Evolutionary conservation across 768 basidiomycete species (phyloP), one percentile per base, ranked within the genome.

Genomic region (Lactarius akahatsu): DNA sequence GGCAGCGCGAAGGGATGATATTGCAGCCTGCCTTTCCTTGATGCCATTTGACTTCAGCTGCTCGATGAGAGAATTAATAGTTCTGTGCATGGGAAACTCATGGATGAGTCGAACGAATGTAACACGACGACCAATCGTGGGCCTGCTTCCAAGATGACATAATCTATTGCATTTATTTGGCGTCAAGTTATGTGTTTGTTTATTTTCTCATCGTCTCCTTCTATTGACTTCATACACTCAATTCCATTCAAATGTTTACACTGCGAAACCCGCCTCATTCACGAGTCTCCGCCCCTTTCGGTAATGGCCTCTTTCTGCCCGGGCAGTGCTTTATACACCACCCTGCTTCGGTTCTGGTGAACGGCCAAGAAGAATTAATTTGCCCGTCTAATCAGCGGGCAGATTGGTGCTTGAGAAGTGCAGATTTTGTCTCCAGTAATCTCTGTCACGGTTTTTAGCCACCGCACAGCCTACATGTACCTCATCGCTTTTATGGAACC

Each of bases 11-110:
- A 91, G 78, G 20, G 79, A 71, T 9, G 78, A 64, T 18, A 91
- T 74, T 18, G 85, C 91, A 59, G 90, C 84, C 64, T 86, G 82
- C 20, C 93, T 81, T 40, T 91, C 88, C 71, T 85, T 90, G 71
- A 88, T 79, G 69, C 87, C 92, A 59, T 84, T 80, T 74, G 84
- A 86, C 66, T 79, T 78, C 64, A 91, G 80, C 63, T 80, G 80
- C 10, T 80, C 75, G n/a, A 85, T 72, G 10, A 86, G 79, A 63
- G 77, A 75, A 63, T 79, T 80, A 59, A 89, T 71, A 67, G 80
- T 84, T 61, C 72, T 73, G 66, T 63, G 57, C 77, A 80, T 81
- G 61, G 34, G 50, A 56, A 58, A 63, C 20, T 56, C 61, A 69
- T 52, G 34, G 47, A 59, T 15, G 36, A 62, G 65, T 55, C 52